Base-by-base conservation (phyloP, 345 rosid species). In the Hypericum androsaemum region DNA sequence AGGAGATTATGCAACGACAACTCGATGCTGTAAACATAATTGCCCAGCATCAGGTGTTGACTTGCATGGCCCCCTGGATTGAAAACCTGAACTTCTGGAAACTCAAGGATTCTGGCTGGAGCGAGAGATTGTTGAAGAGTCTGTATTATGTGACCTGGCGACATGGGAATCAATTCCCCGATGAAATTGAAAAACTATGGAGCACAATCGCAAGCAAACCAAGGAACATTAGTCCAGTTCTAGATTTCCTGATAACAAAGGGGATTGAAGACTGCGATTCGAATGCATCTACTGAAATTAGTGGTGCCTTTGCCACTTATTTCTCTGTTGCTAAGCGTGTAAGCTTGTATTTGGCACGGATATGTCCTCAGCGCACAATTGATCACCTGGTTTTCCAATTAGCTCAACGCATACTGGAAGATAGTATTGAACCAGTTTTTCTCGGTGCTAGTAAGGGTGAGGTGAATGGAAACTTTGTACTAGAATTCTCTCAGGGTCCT, bases 11-110 rank as follows among this genome's bases (percentile, higher is more conserved):
- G 98, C 96, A 92, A 81, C 72, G 98, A 57, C 98, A 92, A 78
- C 88, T 92, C 53, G 98, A 92, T 67, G 98, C 98, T 53, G 98
- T 92, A 49, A 95, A 92, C 69, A 92, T 92, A 60, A 92, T 92
- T 70, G 95, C 96, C 37, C 98, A 92, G 70, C 98, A 92, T 75
- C 98, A 92, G 80, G 98, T 88, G 59, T 75, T 92, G 68, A 92
- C 98, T 7, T 92, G 98, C 70, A 85, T 92, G 98, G 98, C 98
- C 71, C 98, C 98, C 17, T 92, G 98, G 97, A 92, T 92, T 71
- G 98, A 92, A 73, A 92, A 92, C 54, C 94, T 92, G 49, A 84
- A 92, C 67, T 88, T 92, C 71, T 92, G 97, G 95, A 92, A 85
- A 77, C 94, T 88, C 58, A 92, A 85, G 79, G 98, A 92, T 64